Evolutionary conservation across 2,329 filamentous ascomycete species (phyloP), one percentile per base, ranked within the genome.

Genomic region (Rhynchosporium graminicola): DNA sequence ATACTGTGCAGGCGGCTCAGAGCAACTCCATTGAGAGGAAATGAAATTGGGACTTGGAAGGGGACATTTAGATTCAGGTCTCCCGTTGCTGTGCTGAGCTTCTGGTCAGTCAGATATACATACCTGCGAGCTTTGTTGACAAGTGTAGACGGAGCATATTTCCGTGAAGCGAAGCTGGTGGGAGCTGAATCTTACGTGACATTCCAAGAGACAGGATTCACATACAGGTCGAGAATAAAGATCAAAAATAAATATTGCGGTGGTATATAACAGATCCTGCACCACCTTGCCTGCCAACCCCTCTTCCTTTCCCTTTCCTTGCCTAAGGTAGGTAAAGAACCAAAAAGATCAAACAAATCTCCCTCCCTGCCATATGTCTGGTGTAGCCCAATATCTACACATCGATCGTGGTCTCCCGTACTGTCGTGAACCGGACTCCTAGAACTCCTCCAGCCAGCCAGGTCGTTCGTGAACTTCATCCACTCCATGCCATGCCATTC

Each of bases 231-330:
- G 43, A 29, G n/a, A 31, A 55, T 5, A 43, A 20, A 42, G 38
- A 50, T 28, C 48, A 33, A 51, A 20, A 20, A 20, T 52, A 12
- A 40, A 33, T 1, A 46, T 47, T 55, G 47, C 54, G 10, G 42
- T 62, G 60, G 60, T 62, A 62, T 62, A 63, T 59, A 55, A 38
- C 56, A 56, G 10, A 31, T 47, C 46, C 36, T 45, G 7, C 46
- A 13, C 20, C n/a, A 54, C 8, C 40, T 45, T 42, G 54, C 47
- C 20, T 1, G 1, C 20, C 20, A 20, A 33, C 50, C 5, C 38
- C 50, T 26, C 50, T 26, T 15, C 33, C 28, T 36, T 28, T 28
- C 12, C 20, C 51, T n/a, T 43, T 43, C 26, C 47, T 42, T 33
- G 13, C 20, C 20, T 20, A 20, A 20, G 20, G 20, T 20, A 20